Base-by-base conservation (phyloP, 768 basidiomycete genomes). In the Serendipita sp. region DNA sequence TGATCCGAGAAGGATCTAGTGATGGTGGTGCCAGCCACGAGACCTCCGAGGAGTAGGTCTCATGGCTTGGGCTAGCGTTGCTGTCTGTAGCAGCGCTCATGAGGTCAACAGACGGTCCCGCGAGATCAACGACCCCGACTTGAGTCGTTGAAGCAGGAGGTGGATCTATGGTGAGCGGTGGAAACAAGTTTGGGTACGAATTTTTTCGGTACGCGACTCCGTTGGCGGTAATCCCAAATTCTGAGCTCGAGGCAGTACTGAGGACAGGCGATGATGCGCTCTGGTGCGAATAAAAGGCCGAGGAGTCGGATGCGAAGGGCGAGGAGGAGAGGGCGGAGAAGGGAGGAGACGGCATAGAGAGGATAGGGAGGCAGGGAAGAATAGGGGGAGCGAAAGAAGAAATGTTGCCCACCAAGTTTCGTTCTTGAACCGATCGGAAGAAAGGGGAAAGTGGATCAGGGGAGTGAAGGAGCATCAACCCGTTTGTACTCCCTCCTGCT, bases 361-460 rank as follows among this genome's bases (percentile, higher is more conserved):
- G 45, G 38, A 38, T 5, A 20, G 45, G 45, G 2, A 48, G 45
- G n/a, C 45, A 20, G n/a, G 45, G 45, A n/a, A 48, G 7, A n/a
- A n/a, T 28, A 34, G 53, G 53, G n/a, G 53, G 53, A 34, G 53
- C 33, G 20, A 58, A 79, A 67, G 77, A 75, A 65, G 78, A 72
- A 65, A 72, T 68, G 62, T 74, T 74, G 67, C 78, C 78, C 69
- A 79, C 76, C 70, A 79, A 66, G 65, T 71, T 74, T 72, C 79
- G 76, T 67, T 80, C 79, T 70, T 79, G 79, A 42, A 70, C 69
- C 65, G 71, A 69, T 62, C 70, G 73, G 68, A 74, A 76, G 74
- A 76, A 58, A 9, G 53, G 53, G 26, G 53, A 58, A 24, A 58
- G 53, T 31, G 53, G 53, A 31, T 58, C 53, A 33, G 53, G 53